Conservation (phyloP, 306 rosid genomes). For the Malus sieversii region DNA sequence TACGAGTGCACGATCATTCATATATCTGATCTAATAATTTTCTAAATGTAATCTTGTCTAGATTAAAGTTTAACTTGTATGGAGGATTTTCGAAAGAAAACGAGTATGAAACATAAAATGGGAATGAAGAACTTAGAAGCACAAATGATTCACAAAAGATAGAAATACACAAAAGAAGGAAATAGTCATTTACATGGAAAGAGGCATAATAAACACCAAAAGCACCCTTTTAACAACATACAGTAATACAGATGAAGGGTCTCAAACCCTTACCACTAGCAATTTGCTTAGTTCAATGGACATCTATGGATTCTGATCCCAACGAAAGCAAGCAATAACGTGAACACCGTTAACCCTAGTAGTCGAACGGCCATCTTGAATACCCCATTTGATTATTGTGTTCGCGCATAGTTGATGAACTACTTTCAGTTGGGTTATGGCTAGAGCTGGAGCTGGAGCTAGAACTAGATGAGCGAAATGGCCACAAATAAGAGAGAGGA, state of each 20-base stretch:
- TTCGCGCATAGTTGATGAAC: slow-evolving; percentile 30
- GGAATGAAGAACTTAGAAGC: background rate
- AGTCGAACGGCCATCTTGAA: slow-evolving; percentile 59
- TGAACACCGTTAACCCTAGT: slow-evolving; percentile 9
- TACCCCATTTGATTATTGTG: slow-evolving; percentile 32
- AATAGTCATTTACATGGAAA: slow-evolving; percentile 13
- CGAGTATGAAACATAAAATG: background rate
- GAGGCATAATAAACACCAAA: slow-evolving; percentile 1
- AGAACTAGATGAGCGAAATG: slow-evolving; percentile 53
- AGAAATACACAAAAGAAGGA: background rate
- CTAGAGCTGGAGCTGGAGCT: slow-evolving; percentile 41
- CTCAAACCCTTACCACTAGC: slow-evolving; percentile 6
- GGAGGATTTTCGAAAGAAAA: no score
- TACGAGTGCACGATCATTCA: no score
- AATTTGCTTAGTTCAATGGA: slow-evolving; percentile 10
- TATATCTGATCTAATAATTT: no score
- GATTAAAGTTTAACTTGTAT: no score
- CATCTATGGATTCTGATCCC: slow-evolving; percentile 4
- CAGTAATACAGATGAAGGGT: background rate
- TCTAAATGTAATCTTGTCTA: no score
- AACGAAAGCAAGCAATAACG: background rate
- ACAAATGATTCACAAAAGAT: background rate
- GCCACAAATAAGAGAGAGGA: slow-evolving; percentile 54
- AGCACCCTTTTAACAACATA: slow-evolving; percentile 7
- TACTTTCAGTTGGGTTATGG: slow-evolving; percentile 38